Conservation (phyloP, 2,329 filamentous ascomycete genomes). For the Ceratocystis ficicola region DNA sequence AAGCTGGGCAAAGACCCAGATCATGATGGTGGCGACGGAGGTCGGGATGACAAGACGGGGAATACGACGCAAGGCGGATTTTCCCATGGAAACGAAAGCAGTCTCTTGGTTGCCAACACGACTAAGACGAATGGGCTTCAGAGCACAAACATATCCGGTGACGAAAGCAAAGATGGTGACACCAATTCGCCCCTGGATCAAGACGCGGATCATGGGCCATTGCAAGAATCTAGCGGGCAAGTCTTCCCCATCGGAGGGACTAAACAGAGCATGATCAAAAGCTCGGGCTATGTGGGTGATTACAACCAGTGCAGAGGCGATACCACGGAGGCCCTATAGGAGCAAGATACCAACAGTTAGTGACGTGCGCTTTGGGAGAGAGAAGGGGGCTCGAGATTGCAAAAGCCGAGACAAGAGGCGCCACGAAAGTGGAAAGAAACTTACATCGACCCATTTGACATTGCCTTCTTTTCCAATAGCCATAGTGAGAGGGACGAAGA, state of each 20-base stretch:
- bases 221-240: slow-evolving; percentile 41
- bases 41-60: slow-evolving; percentile 48
- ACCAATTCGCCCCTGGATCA: slow-evolving; percentile 50
- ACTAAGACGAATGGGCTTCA: slow-evolving; percentile 47
- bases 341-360: slow-evolving; percentile 7
- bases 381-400: neutral
- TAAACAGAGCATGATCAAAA: slow-evolving; percentile 40
- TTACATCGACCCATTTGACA: slow-evolving; percentile 50
- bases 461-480: slow-evolving; percentile 37
- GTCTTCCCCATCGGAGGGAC: slow-evolving; percentile 35
- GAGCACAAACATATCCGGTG: slow-evolving; percentile 51
- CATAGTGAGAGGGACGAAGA: slow-evolving; percentile 26
- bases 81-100: slow-evolving; percentile 42
- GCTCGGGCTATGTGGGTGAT: slow-evolving; percentile 42
- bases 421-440: slow-evolving; percentile 25
- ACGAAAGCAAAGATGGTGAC: slow-evolving; percentile 56
- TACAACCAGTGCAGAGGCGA: slow-evolving; percentile 44
- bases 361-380: neutral
- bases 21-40: slow-evolving; percentile 42
- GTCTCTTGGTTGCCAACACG: slow-evolving; percentile 42
- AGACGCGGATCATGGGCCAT: slow-evolving; percentile 46
- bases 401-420: neutral
- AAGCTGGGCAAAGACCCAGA: slow-evolving; percentile 42
- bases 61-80: slow-evolving; percentile 46
- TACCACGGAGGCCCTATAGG: slow-evolving; percentile 41